Evolutionary conservation across 306 rosid genomes (phyloP), one percentile per base, ranked within the genome.

Genomic region (Amphicarpaea edgeworthii): DNA sequence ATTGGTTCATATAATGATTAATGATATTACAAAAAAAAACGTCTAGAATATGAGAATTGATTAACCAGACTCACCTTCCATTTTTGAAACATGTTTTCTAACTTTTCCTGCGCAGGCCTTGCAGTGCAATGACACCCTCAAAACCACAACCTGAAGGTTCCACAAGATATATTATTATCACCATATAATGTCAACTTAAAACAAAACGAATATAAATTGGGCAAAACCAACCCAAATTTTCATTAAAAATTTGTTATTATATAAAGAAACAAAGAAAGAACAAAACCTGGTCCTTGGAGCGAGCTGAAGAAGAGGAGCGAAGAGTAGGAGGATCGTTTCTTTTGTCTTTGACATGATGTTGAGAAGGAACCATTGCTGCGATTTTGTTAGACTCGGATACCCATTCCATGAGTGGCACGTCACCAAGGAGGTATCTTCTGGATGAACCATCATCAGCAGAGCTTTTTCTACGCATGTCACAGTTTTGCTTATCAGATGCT

Each of bases 61-160:
- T 30, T 23, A 19, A 64, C 20, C 34, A 49, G 23, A 62, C 77
- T 40, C 16, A 93, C 98, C 98, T 89, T 93, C 90, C 97, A 93
- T 93, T 88, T 88, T 93, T 45, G 90, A 86, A 67, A 93, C 87
- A 79, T 91, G 93, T 80, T 89, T 93, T 76, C 89, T 85, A 8
- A 93, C 80, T 86, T 93, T 91, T 77, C 82, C 96, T 87, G 88
- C 97, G n/a, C 98, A 93, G 3, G 93, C 98, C 83, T 82, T 87
- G 90, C 98, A 91, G 64, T 93, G 91, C 63, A 93, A 68, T 19
- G 98, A 91, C 68, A 91, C 97, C 83, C 89, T 82, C 81, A 93
- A 68, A 54, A 87, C 92, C 78, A 93, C 98, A 41, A 86, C 92
- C 98, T 93, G 60, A 11, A 59, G 16, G 46, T 70, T 50, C 49